These are phyloP conservation scores for Nectriaceae sp. DNA, from an alignment of 2,329 filamentous ascomycete genomes.

Conservation along the genomic window DNA sequence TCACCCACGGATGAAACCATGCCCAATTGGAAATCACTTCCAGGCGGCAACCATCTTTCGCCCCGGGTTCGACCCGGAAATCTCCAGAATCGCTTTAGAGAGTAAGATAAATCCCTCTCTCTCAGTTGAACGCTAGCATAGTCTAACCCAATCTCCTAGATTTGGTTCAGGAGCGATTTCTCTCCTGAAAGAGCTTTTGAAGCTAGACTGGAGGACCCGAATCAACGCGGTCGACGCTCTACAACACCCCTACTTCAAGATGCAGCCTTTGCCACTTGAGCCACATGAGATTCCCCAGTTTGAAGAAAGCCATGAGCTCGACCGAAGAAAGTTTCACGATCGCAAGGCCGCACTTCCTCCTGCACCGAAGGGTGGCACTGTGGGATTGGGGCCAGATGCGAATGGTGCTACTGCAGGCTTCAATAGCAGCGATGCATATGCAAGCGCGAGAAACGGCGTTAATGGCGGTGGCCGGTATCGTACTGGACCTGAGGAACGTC, in stretches of 20 bases:
- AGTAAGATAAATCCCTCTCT: slow-evolving; percentile 48
- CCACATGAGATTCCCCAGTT: slow-evolving; percentile 89
- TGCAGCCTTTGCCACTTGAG: slow-evolving; percentile 72
- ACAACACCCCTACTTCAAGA: slow-evolving; percentile 88
- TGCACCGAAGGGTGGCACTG: slow-evolving; percentile 87
- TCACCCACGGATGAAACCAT: slow-evolving; percentile 87
- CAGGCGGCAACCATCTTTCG: slow-evolving; percentile 75
- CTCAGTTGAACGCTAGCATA: slow-evolving; percentile 15
- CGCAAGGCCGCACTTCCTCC: slow-evolving; percentile 83
- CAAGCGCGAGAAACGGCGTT: slow-evolving; percentile 46
- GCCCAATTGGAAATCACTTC: slow-evolving; percentile 85
- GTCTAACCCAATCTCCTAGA: slow-evolving; percentile 36
- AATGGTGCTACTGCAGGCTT: slow-evolving; percentile 50
- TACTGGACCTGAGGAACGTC: slow-evolving; percentile 45
- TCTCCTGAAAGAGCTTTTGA: slow-evolving; percentile 79
- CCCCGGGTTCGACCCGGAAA: slow-evolving; percentile 64
- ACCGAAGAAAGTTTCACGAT: slow-evolving; percentile 85
- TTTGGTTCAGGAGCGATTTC: slow-evolving; percentile 73
- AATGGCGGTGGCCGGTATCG: slow-evolving; percentile 47
- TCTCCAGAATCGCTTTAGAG: slow-evolving; percentile 72
- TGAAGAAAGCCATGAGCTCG: slow-evolving; percentile 95
- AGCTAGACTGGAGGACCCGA: slow-evolving; percentile 83
- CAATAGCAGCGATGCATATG: slow-evolving; percentile 53
- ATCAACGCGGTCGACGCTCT: slow-evolving; percentile 94
- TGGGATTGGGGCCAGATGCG: slow-evolving; percentile 69